Base-by-base conservation (phyloP, 306 rosid genomes). In the Luffa acutangula region DNA sequence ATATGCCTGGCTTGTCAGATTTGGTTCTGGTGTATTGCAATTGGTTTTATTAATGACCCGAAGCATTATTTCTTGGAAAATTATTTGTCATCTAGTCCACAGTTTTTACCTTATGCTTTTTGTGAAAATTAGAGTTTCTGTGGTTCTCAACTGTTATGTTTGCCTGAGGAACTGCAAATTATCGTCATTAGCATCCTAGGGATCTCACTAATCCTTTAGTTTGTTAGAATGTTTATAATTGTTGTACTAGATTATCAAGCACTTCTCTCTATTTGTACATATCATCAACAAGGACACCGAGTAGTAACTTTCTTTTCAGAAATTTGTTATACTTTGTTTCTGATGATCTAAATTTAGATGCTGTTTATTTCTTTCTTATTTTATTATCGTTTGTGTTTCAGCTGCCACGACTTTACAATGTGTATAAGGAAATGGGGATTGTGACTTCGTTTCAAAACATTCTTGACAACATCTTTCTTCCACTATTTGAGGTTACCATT, bases 361-460 rank as follows among this genome's bases (percentile, higher is more conserved):
- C 34, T 52, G 39, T 11, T 36, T 36, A 64, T 83, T 76, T 80
- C 73, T 80, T 43, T 83, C 56, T 49, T 73, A 37, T 14, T 25
- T 77, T 56, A 21, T 11, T 15, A 56, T 77, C 48, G 48, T 76
- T 57, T 76, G 25, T 39, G 25, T 76, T 85, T 83, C 97, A 95
- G 98, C 91, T 95, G 81, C 97, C 98, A 21, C 86, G 98, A 62
- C 84, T 92, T 85, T 95, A 92, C 88, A 95, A 95, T 81, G 79
- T 95, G 21, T 95, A 95, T 85, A 95, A 91, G 90, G 98, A 95
- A 77, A 95, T 95, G 97, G 98, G 98, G 78, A 92, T 95, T 75
- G 98, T 91, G 76, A 93, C 99, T 52, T 95, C 99, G 48, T 95
- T 93, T 84, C 97, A 95, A 85, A 95, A 90, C 85, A 92, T 95